These are phyloP conservation scores for Samsoniella hepiali DNA, from an alignment of 2,329 filamentous ascomycete genomes.

Conservation along the genomic window DNA sequence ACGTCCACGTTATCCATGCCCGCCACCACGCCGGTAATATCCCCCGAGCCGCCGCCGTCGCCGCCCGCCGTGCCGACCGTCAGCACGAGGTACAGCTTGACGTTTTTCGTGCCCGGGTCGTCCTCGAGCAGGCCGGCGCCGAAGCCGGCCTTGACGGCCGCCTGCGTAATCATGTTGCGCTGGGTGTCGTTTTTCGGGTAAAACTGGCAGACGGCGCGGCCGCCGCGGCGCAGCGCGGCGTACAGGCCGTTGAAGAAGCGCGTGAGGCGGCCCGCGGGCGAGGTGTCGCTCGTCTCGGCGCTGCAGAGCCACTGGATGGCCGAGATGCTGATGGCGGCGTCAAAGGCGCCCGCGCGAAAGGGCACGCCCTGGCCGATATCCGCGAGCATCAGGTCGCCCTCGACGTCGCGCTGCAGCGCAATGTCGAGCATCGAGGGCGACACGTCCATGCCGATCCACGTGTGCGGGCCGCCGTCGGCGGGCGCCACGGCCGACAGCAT, in stretches of 20 bases:
- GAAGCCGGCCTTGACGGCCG: slow-evolving; percentile 90
- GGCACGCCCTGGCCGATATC: slow-evolving; percentile 96
- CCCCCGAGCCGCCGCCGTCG: slow-evolving; percentile 53
- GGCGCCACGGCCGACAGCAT: slow-evolving; percentile 73
- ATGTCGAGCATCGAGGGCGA: slow-evolving; percentile 95
- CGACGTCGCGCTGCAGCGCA: slow-evolving; percentile 84
- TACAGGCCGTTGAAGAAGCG: slow-evolving; percentile 94
- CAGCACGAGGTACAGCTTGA: slow-evolving; percentile 92
- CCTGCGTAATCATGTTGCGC: slow-evolving; percentile 84
- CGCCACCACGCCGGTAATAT: slow-evolving; percentile 86
- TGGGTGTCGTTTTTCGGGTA: slow-evolving; percentile 96
- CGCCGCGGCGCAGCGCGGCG: slow-evolving; percentile 76
- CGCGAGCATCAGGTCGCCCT: slow-evolving; percentile 88
- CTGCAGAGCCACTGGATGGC: slow-evolving; percentile 99
- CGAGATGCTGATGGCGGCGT: slow-evolving; percentile 90
- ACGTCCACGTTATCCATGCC: slow-evolving; percentile 88
- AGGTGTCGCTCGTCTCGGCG: slow-evolving; percentile 83
- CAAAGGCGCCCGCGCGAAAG: slow-evolving; percentile 87
- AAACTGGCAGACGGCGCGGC: slow-evolving; percentile 91
- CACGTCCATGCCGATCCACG: slow-evolving; percentile 97
- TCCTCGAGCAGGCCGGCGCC: slow-evolving; percentile 93
- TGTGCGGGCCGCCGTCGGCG: slow-evolving; percentile 78
- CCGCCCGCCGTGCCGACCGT: slow-evolving; percentile 69
- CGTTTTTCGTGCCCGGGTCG: slow-evolving; percentile 92
- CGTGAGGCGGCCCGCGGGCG: slow-evolving; percentile 69